Evolutionary conservation across 1,284 basidiomycete species (phyloP).

Genomic region (Neotropicomus parvogracilis): DNA sequence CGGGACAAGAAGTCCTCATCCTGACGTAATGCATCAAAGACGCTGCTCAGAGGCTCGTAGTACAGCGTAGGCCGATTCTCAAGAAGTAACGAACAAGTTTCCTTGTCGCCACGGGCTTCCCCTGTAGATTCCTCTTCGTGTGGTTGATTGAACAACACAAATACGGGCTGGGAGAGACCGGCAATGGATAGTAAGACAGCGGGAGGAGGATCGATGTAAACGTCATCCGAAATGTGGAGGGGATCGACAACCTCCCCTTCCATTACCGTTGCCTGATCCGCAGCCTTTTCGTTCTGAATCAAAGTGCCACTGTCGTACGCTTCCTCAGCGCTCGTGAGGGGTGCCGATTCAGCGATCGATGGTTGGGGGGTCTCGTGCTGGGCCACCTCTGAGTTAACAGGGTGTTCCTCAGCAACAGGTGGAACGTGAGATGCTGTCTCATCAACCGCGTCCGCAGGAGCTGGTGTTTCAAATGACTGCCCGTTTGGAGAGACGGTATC

Average conservation of each 20-base stretch:
- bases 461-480: constrained; percentile 7
- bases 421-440: constrained; percentile 4
- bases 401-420: constrained; percentile 6
- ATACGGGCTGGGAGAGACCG: constrained; percentile 40
- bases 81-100: constrained; percentile 43
- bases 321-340: constrained; percentile 7
- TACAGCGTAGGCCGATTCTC: constrained; percentile 63
- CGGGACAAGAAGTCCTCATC: constrained; percentile 48
- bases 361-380: constrained; percentile 13
- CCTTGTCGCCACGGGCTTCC: constrained; percentile 16
- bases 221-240: constrained; percentile 65
- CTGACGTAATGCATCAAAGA: constrained; percentile 66
- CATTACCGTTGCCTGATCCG: constrained; percentile 8
- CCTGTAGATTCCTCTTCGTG: constrained; percentile 25
- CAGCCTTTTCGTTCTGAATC: constrained; percentile 9
- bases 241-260: constrained; percentile 39
- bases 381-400: constrained; percentile 7
- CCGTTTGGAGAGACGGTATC: constrained; percentile 5
- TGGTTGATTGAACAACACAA: constrained; percentile 58
- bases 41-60: constrained; percentile 63
- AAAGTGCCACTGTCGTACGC: constrained; percentile 1
- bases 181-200: constrained; percentile 56
- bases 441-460: constrained; percentile 5
- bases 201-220: constrained; percentile 73
- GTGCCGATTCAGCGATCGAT: constrained; percentile 7